phyloP scores from a whole-genome alignment of 2,329 filamentous ascomycete genomes.

The Colletotrichum filicis region DNA sequence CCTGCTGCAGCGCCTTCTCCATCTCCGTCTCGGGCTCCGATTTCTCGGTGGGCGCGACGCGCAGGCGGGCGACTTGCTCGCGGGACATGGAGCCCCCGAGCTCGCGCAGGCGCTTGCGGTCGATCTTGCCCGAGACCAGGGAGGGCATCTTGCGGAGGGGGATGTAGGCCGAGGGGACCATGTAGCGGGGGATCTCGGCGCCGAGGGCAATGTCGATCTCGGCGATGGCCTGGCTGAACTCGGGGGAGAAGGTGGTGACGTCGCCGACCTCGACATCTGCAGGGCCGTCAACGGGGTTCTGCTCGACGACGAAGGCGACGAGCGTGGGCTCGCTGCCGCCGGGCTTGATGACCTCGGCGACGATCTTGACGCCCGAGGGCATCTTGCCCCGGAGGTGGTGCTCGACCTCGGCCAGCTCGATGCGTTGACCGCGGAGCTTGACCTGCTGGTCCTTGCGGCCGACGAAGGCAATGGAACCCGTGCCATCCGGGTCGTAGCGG shows the following conservation, averaged over 20 bases:
- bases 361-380: slow-evolving; percentile 54
- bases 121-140: slow-evolving; percentile 60
- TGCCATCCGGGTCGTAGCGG: slow-evolving; percentile 62
- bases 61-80: slow-evolving; percentile 50
- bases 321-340: slow-evolving; percentile 55
- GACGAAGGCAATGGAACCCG: slow-evolving; percentile 66
- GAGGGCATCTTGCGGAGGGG: slow-evolving; percentile 57
- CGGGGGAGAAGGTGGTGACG: slow-evolving; percentile 45
- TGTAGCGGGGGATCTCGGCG: slow-evolving; percentile 54
- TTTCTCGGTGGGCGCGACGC: slow-evolving; percentile 43
- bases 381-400: slow-evolving; percentile 58
- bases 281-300: slow-evolving; percentile 41
- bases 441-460: slow-evolving; percentile 76
- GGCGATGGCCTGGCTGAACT: slow-evolving; percentile 44
- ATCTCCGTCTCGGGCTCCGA: slow-evolving; percentile 50
- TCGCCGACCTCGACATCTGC: slow-evolving; percentile 22
- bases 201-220: slow-evolving; percentile 46
- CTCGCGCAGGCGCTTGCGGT: slow-evolving; percentile 59
- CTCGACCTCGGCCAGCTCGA: slow-evolving; percentile 69
- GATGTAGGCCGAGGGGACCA: slow-evolving; percentile 60
- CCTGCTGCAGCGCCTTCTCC: slow-evolving; percentile 49
- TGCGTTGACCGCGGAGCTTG: slow-evolving; percentile 73
- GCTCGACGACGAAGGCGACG: slow-evolving; percentile 55
- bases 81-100: slow-evolving; percentile 54
- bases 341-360: slow-evolving; percentile 61